phyloP scores from a whole-genome alignment of 2,329 filamentous ascomycete species.

The Claviceps monticola region DNA sequence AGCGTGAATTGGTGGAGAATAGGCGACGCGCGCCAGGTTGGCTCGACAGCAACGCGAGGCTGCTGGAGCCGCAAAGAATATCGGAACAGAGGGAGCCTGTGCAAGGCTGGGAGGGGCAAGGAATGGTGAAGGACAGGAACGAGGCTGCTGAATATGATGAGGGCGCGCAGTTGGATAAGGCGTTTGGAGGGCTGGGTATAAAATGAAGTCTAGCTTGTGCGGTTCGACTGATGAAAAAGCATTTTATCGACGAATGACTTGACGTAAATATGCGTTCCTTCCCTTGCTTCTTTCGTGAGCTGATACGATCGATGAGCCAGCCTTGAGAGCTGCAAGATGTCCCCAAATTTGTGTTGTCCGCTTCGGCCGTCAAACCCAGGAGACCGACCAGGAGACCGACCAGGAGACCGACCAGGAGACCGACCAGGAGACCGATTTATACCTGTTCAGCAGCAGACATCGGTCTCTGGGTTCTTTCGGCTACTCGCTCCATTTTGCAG shows the following conservation, averaged over 20 bases:
- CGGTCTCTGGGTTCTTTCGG: no score
- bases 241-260: not conserved
- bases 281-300: not conserved
- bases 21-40: slow-evolving; percentile 66
- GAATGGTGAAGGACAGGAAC: slow-evolving; percentile 4
- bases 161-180: slow-evolving; percentile 43
- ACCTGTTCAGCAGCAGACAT: no score
- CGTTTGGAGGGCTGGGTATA: slow-evolving; percentile 36
- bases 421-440: no score
- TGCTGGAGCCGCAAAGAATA: slow-evolving; percentile 53
- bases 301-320: not conserved
- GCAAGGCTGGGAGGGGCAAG: slow-evolving; percentile 2
- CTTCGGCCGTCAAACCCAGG: not conserved
- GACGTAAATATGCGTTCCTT: not conserved
- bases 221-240: not conserved
- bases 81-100: slow-evolving; percentile 14
- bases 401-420: no score
- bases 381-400: not conserved
- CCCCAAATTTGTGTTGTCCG: no score
- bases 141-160: slow-evolving; percentile 23
- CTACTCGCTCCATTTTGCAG: no score
- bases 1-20: slow-evolving; percentile 64
- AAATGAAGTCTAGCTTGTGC: slow-evolving; percentile 9
- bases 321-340: not conserved
- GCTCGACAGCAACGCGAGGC: slow-evolving; percentile 58